phyloP scores from a whole-genome alignment of 306 rosid species.

The Carpinus fangiana region DNA sequence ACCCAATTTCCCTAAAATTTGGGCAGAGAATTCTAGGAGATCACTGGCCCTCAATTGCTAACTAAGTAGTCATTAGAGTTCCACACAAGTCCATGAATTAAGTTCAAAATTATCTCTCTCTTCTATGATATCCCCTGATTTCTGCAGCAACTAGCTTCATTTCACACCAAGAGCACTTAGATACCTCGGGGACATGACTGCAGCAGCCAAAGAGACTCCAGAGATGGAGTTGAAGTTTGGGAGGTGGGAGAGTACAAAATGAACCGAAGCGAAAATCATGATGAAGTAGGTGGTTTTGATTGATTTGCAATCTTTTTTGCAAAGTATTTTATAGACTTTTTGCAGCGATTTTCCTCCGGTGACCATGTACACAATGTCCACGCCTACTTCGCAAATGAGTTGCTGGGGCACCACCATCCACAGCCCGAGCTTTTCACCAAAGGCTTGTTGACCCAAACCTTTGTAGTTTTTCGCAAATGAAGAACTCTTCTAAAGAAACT shows the following conservation, averaged over 20 bases:
- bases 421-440: slow-evolving; percentile 75
- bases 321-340: slow-evolving; percentile 51
- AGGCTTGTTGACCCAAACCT: slow-evolving; percentile 78
- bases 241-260: slow-evolving; percentile 69
- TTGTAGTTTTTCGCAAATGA: too few species aligned
- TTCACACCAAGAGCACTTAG: background rate
- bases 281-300: slow-evolving; percentile 66
- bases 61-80: background rate
- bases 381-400: slow-evolving; percentile 58
- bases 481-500: too few species aligned
- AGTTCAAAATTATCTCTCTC: background rate
- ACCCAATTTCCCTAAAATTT: too few species aligned
- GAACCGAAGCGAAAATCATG: slow-evolving; percentile 75
- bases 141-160: background rate
- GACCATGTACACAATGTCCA: slow-evolving; percentile 72
- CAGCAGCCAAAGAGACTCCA: slow-evolving; percentile 70
- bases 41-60: too few species aligned
- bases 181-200: slow-evolving; percentile 77
- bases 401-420: slow-evolving; percentile 84
- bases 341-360: slow-evolving; percentile 68
- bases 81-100: background rate
- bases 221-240: slow-evolving; percentile 72
- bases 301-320: slow-evolving; percentile 29
- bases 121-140: too few species aligned
- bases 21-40: too few species aligned